Conservation (phyloP, 345 rosid genomes). For the Salix arbutifolia region DNA sequence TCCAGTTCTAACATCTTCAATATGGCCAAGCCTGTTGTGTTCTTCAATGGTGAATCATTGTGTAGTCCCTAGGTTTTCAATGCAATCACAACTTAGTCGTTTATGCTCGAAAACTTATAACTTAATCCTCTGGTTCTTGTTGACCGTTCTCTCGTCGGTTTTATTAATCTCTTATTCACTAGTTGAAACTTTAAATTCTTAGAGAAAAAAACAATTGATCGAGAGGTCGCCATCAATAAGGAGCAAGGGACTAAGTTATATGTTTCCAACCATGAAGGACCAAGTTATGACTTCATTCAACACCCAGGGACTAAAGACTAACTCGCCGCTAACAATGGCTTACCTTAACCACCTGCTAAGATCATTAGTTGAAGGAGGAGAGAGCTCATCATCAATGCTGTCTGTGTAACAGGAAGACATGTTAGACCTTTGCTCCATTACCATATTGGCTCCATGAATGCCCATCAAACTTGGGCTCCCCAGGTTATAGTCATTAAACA, state of each 20-base stretch:
- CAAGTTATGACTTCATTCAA: background rate
- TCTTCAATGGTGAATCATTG: background rate
- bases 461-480: slow-evolving; percentile 13
- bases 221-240: background rate
- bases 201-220: background rate
- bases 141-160: background rate
- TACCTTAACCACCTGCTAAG: slow-evolving; percentile 11
- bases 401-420: slow-evolving; percentile 7
- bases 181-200: background rate
- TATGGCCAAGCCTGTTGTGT: background rate
- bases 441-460: background rate
- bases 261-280: background rate
- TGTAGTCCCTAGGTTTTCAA: background rate
- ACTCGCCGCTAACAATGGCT: background rate
- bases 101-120: background rate
- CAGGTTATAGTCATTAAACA: background rate
- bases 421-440: slow-evolving; percentile 5
- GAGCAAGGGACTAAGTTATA: background rate
- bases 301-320: background rate
- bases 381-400: background rate
- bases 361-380: background rate
- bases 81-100: background rate
- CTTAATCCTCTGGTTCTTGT: background rate
- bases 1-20: background rate
- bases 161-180: no score